Evolutionary conservation across 192 early-diverging fungal species (phyloP).

Genomic region (Umbelopsis ramanniana): DNA sequence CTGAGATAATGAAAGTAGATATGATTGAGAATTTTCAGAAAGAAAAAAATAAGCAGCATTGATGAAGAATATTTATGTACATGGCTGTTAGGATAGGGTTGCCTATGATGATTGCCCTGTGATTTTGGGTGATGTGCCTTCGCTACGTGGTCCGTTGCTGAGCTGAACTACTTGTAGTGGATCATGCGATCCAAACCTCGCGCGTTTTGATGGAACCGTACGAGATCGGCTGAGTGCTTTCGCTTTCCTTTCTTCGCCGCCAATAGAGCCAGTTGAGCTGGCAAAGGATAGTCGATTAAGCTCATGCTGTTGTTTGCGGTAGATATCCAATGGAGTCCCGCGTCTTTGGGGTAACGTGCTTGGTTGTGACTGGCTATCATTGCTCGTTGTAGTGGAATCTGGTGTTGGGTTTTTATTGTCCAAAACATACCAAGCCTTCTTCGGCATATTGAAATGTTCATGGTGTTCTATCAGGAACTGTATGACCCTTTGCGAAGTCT

Average conservation of each 20-base stretch:
- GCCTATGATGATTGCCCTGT: neutral
- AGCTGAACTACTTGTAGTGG: constrained; percentile 36
- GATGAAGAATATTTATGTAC: neutral
- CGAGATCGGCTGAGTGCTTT: constrained; percentile 22
- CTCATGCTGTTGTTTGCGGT: constrained; percentile 14
- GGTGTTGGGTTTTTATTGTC: constrained; percentile 1
- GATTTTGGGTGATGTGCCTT: constrained; percentile 17
- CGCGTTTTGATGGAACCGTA: constrained; percentile 31
- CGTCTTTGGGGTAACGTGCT: constrained; percentile 18
- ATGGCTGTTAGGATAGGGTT: neutral
- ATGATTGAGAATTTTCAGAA: no score
- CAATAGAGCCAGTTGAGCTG: constrained; percentile 14
- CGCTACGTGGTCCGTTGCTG: constrained; percentile 19
- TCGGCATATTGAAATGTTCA: constrained; percentile 29
- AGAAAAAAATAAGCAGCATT: neutral
- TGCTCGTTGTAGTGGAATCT: neutral
- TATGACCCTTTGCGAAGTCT: constrained; percentile 69
- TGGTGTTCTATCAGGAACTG: constrained; percentile 74
- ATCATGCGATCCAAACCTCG: constrained; percentile 36
- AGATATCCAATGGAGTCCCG: constrained; percentile 11
- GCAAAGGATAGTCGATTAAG: constrained; percentile 1
- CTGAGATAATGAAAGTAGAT: no score
- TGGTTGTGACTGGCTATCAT: neutral
- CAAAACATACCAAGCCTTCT: constrained; percentile 16
- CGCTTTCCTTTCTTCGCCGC: constrained; percentile 4